Percentiles rank a stretch among this genome's conserved stretches.
phyloP scores from a whole-genome alignment of 148 eudicot species.

The Chenopodium album region DNA sequence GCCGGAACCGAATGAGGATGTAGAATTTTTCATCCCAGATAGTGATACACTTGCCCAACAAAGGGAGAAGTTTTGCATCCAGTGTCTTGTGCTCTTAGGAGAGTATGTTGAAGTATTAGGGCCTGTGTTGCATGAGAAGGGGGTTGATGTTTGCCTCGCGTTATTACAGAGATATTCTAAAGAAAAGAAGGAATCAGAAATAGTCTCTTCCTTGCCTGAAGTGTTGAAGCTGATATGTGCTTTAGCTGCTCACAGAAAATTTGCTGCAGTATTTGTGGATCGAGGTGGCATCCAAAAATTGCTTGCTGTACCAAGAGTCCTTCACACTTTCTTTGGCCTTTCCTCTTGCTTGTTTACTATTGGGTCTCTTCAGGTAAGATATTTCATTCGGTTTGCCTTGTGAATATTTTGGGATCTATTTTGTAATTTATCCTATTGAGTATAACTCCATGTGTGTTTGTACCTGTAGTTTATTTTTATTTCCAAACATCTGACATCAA shows the following conservation, averaged over 20 bases:
- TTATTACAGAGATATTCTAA: constrained; percentile 58
- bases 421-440: neutral
- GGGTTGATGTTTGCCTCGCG: constrained; percentile 92
- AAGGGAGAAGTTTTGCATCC: constrained; percentile 84
- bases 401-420: neutral
- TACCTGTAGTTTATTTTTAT: neutral
- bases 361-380: constrained; percentile 90
- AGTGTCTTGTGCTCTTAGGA: constrained; percentile 83
- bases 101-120: constrained; percentile 98
- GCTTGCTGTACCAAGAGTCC: constrained; percentile 72
- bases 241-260: constrained; percentile 93
- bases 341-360: constrained; percentile 93
- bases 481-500: neutral
- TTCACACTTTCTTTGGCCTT: constrained; percentile 79
- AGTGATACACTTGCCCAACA: constrained; percentile 54
- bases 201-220: constrained; percentile 65
- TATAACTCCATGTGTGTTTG: neutral
- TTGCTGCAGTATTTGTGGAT: constrained; percentile 89
- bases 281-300: constrained; percentile 92
- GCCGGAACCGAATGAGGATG: constrained; percentile 53
- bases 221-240: constrained; percentile 82
- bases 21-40: constrained; percentile 69
- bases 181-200: constrained; percentile 47
- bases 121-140: constrained; percentile 91
- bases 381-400: constrained; percentile 4